phyloP scores from a whole-genome alignment of 768 basidiomycete species.

The Phaeotremella skinneri region DNA sequence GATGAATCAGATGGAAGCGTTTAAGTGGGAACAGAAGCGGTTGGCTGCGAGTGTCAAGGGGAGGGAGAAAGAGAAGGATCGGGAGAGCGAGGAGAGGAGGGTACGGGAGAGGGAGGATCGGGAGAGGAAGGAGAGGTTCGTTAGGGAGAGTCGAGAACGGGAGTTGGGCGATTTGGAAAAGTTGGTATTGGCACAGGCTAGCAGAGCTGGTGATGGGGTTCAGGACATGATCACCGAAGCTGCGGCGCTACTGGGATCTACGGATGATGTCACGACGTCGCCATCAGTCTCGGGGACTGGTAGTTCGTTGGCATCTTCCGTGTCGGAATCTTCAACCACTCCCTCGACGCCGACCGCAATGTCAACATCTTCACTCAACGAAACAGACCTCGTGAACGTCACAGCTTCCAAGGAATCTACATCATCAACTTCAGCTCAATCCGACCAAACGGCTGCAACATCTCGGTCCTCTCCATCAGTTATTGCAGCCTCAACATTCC shows the following conservation, averaged over 20 bases:
- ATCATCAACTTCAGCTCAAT: no score
- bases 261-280: background rate
- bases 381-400: background rate
- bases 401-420: no score
- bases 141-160: conserved; percentile 21
- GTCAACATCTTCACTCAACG: background rate
- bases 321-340: background rate
- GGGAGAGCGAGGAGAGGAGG: conserved; percentile 9
- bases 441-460: background rate
- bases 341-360: background rate
- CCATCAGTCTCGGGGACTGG: background rate
- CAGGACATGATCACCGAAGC: background rate
- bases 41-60: conserved; percentile 18
- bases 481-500: no score
- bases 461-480: no score
- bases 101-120: conserved; percentile 18
- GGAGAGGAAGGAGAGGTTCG: conserved; percentile 16
- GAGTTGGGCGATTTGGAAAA: conserved; percentile 36
- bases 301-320: background rate
- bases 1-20: conserved; percentile 91
- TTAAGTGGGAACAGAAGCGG: conserved; percentile 66
- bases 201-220: conserved; percentile 3
- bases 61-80: conserved; percentile 23
- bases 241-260: background rate
- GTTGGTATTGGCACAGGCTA: conserved; percentile 33